Conservation (phyloP, 164 flowering plant genomes). For the Buxus sempervirens region DNA sequence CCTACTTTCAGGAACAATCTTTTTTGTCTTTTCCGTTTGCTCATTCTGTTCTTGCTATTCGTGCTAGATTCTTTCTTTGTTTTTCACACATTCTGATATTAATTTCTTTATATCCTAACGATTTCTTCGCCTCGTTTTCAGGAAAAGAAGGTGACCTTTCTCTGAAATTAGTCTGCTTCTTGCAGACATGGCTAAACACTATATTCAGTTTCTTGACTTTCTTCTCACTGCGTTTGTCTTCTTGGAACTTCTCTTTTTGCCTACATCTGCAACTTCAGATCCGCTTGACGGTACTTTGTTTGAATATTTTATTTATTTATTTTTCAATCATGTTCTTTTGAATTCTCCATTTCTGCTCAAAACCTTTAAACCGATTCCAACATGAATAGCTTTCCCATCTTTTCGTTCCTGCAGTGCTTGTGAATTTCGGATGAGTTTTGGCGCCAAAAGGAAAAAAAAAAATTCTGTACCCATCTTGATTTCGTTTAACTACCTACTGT, state of each 20-base stretch:
- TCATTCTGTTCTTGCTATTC: not conserved
- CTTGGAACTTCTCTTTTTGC: not conserved
- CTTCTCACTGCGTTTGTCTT: not conserved
- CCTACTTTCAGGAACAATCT: too few relatives aligned
- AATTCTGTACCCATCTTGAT: too few relatives aligned
- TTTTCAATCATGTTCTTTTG: too few relatives aligned
- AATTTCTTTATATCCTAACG: not conserved
- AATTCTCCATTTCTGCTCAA: not conserved
- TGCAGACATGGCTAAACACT: constrained; percentile 22
- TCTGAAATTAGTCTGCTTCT: constrained; percentile 7
- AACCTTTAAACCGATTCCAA: not conserved
- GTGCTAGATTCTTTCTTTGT: not conserved
- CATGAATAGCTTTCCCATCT: too few relatives aligned
- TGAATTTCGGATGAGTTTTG: too few relatives aligned
- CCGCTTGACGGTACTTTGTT: not conserved
- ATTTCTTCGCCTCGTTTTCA: constrained; percentile 8
- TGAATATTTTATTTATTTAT: not conserved
- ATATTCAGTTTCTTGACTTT: not conserved
- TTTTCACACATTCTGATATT: not conserved
- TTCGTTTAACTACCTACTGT: too few relatives aligned
- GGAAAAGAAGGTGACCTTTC: not conserved
- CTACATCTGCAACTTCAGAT: not conserved
- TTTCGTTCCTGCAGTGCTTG: too few relatives aligned
- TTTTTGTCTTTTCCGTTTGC: too few relatives aligned
- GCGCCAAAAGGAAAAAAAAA: too few relatives aligned